phyloP scores from a whole-genome alignment of 2,329 filamentous ascomycete genomes.

The Teratosphaeria destructans region DNA sequence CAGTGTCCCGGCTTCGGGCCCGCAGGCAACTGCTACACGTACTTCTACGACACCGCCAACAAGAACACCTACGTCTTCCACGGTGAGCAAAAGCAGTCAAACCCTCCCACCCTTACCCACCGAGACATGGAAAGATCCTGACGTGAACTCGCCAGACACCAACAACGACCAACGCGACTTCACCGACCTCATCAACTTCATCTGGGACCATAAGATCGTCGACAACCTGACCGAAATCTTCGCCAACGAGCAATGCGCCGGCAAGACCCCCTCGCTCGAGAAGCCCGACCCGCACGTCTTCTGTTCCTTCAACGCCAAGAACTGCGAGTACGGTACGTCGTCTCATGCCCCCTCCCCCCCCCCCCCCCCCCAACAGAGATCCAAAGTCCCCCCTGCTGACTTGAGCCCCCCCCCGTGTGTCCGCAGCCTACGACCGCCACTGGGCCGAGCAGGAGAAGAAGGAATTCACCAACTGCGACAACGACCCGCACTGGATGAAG shows the following conservation, averaged over 20 bases:
- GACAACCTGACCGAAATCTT: not conserved
- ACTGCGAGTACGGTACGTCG: not conserved
- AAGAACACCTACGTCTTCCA: not conserved
- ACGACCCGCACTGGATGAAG: not conserved
- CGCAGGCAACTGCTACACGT: not conserved
- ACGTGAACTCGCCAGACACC: not conserved
- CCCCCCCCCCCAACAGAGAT: no score
- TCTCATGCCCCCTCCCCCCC: no score
- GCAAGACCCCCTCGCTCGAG: not conserved
- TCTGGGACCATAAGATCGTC: not conserved
- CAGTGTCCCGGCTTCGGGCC: not conserved
- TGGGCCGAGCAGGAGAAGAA: not conserved
- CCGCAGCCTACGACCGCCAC: not conserved
- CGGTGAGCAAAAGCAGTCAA: not conserved
- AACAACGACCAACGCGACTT: not conserved
- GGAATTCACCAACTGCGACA: not conserved
- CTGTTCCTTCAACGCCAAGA: not conserved
- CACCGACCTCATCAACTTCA: not conserved
- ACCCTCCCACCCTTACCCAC: not conserved
- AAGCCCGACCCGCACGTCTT: not conserved
- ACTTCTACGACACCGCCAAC: not conserved
- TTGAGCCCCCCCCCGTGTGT: not conserved
- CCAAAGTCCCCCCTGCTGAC: no score
- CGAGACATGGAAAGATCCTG: no score
- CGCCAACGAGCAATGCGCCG: not conserved